phyloP scores from a whole-genome alignment of 306 rosid species.

The Quercus engelmannii region DNA sequence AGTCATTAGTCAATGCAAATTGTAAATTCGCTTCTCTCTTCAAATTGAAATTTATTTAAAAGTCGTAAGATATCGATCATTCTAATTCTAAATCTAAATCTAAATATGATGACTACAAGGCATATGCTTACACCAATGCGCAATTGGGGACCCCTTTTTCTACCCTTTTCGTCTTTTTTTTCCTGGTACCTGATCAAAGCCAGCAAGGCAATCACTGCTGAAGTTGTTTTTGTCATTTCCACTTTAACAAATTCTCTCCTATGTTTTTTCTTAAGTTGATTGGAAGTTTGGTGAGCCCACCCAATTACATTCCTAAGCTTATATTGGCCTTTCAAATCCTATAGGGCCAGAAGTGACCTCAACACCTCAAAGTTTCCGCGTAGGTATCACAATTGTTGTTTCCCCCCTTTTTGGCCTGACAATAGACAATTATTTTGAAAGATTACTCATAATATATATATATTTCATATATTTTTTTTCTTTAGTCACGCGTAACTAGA shows the following conservation, averaged over 20 bases:
- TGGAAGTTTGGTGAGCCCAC: not conserved
- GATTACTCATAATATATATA: too few relatives aligned
- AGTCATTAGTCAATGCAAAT: not conserved
- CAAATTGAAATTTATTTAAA: not conserved
- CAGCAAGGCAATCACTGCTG: not conserved
- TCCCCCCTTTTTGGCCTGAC: too few relatives aligned
- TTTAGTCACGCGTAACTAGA: too few relatives aligned
- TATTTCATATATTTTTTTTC: too few relatives aligned
- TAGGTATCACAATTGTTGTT: too few relatives aligned
- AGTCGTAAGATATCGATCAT: not conserved
- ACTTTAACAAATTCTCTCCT: not conserved
- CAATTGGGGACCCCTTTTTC: not conserved
- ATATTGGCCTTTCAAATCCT: slow-evolving; percentile 46
- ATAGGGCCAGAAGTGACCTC: slow-evolving; percentile 41
- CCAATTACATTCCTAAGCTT: not conserved
- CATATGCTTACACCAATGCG: not conserved
- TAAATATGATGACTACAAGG: too few relatives aligned
- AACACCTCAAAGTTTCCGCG: slow-evolving; percentile 5
- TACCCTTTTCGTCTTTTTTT: not conserved
- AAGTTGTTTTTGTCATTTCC: not conserved
- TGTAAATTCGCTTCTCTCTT: not conserved
- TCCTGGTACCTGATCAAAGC: not conserved
- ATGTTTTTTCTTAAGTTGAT: not conserved
- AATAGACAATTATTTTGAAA: too few relatives aligned
- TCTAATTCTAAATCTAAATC: not conserved